These are phyloP conservation scores for Porphyrellus cyaneotinctus DNA, from an alignment of 768 basidiomycete species.

Conservation along the genomic window DNA sequence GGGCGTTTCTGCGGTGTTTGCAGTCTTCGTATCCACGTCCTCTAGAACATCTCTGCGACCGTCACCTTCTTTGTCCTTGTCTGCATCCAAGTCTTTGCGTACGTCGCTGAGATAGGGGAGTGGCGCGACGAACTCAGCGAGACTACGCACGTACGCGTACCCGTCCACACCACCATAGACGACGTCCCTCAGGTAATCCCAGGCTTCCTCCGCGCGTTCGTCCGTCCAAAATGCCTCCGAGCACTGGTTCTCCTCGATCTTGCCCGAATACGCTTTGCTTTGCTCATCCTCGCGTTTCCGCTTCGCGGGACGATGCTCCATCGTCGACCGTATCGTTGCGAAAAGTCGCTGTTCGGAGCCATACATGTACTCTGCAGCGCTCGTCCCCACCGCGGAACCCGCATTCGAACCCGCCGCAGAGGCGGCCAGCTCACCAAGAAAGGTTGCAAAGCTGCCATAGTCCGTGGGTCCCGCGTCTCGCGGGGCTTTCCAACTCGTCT, in stretches of 20 bases:
- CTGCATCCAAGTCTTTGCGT: background rate
- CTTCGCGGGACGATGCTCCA: conserved; percentile 24
- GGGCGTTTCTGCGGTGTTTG: background rate
- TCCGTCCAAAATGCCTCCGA: conserved; percentile 45
- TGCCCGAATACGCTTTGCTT: background rate
- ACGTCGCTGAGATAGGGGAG: conserved; percentile 13
- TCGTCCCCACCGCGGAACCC: conserved; percentile 4
- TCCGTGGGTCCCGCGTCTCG: conserved; percentile 55
- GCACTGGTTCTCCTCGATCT: conserved; percentile 4
- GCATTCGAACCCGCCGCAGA: conserved; percentile 26
- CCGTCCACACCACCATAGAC: conserved; percentile 80
- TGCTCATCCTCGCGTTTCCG: conserved; percentile 18
- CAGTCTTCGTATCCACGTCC: background rate
- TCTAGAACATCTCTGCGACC: background rate
- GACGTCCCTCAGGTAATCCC: conserved; percentile 66
- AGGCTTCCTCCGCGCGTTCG: conserved; percentile 48
- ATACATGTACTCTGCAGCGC: conserved; percentile 7
- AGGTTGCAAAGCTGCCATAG: conserved; percentile 56
- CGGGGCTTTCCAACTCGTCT: conserved; percentile 43
- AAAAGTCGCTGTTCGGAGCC: conserved; percentile 19
- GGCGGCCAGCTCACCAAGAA: conserved; percentile 42
- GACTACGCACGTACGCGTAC: conserved; percentile 68
- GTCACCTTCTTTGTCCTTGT: background rate
- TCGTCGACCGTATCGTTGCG: conserved; percentile 39
- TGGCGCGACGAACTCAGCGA: conserved; percentile 63